Evolutionary conservation across 257 asterid species (phyloP), one percentile per base, ranked within the genome.

Genomic region (Ehretia macrophylla): DNA sequence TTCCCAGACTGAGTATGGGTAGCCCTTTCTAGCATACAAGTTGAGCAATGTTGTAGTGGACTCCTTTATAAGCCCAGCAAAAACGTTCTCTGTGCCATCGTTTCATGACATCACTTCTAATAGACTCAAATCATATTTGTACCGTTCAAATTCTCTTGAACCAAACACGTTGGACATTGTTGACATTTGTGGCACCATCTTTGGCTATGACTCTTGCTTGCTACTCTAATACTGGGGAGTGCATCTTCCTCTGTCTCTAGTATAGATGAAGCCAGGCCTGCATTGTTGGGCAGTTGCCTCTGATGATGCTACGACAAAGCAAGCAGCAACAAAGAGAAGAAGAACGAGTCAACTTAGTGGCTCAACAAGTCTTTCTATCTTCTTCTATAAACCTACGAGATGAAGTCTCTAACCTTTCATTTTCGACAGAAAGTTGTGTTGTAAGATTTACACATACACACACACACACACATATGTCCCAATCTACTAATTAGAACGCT

Each of bases 201-300:
- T 90, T 46, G 96, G 97, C 97, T 96, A 90, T 10, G 86, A 55
- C 58, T 83, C 96, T 8, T 67, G 60, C 80, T 83, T 69, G 75
- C 95, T 83, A 69, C 97, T 86, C 96, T 95, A 90, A 14, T 87
- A 87, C 93, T 83, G 87, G 8, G 96, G 88, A 60, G 88, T 84
- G 87, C 97, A 90, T 71, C 68, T 85, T 58, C 93, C 88, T 68
- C 87, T 68, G 69, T 72, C 67, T 73, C 97, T 81, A n/a, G 93
- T 68, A 87, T 77, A 90, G 49, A 74, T 59, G 38, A 90, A 90
- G 0, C 97, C 97, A 27, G 94, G 92, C 37, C 71, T 32, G 62
- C 62, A 54, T 18, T 22, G 58, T 18, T 44, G 66, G 10, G 60
- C 79, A 58, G 60, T 59, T 39, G 56, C 76, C 17, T 32, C 32